A percentile compares a stretch with the other conserved stretches of the same genome.
phyloP scores from a whole-genome alignment of 768 basidiomycete genomes.

The Hortiboletus campestris region DNA sequence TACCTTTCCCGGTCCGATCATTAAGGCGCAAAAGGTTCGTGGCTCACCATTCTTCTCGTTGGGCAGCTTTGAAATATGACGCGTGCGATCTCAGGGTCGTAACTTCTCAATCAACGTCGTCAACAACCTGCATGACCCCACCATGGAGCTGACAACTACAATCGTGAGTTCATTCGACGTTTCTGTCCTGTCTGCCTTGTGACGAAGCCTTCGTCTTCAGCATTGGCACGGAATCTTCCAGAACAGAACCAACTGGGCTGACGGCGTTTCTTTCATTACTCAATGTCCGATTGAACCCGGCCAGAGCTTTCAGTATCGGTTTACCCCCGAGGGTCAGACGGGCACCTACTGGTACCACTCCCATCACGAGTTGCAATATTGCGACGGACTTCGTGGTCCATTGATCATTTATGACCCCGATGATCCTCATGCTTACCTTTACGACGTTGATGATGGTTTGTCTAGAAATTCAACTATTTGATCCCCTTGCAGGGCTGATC shows the following conservation, averaged over 20 bases:
- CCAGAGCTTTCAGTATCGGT: constrained; percentile 41
- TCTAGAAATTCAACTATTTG: background rate
- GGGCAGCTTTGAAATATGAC: background rate
- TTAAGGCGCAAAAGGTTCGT: constrained; percentile 41
- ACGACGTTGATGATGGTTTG: constrained; percentile 48
- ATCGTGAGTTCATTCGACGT: constrained; percentile 29
- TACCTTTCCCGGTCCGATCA: constrained; percentile 48
- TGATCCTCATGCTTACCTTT: constrained; percentile 40
- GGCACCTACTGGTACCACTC: constrained; percentile 54
- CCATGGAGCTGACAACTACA: constrained; percentile 36
- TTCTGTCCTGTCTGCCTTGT: background rate
- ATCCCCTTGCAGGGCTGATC: background rate
- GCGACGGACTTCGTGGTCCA: constrained; percentile 43
- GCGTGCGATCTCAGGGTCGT: constrained; percentile 26
- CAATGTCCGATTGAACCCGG: constrained; percentile 45
- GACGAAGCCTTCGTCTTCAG: constrained; percentile 9
- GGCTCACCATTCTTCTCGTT: background rate
- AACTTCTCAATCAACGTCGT: constrained; percentile 38
- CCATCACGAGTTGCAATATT: constrained; percentile 38
- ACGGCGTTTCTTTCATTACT: constrained; percentile 43
- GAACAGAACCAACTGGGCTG: constrained; percentile 33
- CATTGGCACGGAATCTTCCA: constrained; percentile 38
- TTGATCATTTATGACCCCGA: constrained; percentile 46
- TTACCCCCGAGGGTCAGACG: constrained; percentile 37
- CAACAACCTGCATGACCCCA: constrained; percentile 31